phyloP scores from a whole-genome alignment of 164 flowering plant genomes.

The Amborella trichopoda region DNA sequence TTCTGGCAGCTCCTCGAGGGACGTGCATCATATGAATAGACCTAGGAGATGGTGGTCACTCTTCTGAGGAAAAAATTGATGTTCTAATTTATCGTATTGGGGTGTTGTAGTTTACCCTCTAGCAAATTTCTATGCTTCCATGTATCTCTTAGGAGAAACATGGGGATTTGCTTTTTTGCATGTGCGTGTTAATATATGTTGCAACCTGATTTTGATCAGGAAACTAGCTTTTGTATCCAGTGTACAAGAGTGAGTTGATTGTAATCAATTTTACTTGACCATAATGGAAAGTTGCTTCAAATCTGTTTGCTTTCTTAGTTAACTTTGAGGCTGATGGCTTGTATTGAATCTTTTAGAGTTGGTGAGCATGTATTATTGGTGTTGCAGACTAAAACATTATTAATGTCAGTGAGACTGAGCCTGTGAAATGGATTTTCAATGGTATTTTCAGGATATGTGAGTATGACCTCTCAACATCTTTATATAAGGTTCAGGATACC shows the following conservation, averaged over 20 bases:
- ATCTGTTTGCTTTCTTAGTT: too few relatives aligned
- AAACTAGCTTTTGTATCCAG: background rate
- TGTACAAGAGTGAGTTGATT: background rate
- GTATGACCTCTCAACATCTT: background rate
- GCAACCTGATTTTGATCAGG: background rate
- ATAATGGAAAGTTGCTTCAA: too few relatives aligned
- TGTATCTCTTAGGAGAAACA: background rate
- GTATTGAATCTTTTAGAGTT: too few relatives aligned
- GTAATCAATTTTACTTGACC: too few relatives aligned
- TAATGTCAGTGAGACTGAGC: background rate
- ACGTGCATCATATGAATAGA: constrained; percentile 24
- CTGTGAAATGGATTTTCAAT: background rate
- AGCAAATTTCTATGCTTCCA: background rate
- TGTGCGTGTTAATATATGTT: background rate
- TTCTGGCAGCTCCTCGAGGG: constrained; percentile 7
- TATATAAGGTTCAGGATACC: background rate
- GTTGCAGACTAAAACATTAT: background rate
- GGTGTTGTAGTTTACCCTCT: background rate
- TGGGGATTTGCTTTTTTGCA: background rate
- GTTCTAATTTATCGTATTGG: background rate
- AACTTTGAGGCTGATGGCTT: too few relatives aligned
- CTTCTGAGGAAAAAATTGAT: constrained; percentile 12
- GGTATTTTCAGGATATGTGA: background rate
- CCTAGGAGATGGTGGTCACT: constrained; percentile 70
- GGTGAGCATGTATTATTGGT: too few relatives aligned